A percentile compares a stretch with the other conserved stretches of the same genome.
Conservation (phyloP, 2,329 filamentous ascomycete species). For the Penicillium sp. region DNA sequence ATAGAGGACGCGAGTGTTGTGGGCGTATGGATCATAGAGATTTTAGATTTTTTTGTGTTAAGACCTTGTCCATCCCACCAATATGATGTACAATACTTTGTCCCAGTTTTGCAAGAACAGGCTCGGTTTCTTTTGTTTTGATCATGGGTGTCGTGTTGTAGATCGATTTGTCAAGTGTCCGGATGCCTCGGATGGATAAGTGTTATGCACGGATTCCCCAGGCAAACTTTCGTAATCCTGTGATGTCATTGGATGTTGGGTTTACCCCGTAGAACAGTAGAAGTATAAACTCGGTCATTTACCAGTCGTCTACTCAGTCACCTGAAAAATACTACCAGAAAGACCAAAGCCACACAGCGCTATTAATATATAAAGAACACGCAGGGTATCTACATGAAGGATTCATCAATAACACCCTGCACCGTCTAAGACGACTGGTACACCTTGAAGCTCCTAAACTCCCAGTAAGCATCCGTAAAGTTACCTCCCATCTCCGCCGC, state of each 20-base stretch:
- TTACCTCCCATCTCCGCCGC: conserved; percentile 53
- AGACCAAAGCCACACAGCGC: no score
- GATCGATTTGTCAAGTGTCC: neutral
- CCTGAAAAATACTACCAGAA: no score
- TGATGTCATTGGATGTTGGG: no score
- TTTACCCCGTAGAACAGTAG: no score
- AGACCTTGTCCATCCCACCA: conserved; percentile 22
- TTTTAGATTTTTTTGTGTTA: conserved; percentile 20
- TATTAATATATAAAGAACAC: neutral
- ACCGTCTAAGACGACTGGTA: no score
- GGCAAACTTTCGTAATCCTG: no score
- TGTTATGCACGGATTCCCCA: no score
- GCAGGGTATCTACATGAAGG: no score
- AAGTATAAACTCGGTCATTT: no score
- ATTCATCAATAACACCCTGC: no score
- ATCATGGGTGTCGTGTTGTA: neutral
- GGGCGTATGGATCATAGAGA: conserved; percentile 23
- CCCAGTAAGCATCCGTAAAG: conserved; percentile 59
- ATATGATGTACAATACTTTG: conserved; percentile 26
- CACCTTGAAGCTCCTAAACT: conserved; percentile 57
- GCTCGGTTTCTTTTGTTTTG: conserved; percentile 17
- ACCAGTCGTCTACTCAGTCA: no score
- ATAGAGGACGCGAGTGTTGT: conserved; percentile 29
- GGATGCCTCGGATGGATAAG: no score
- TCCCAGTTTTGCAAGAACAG: conserved; percentile 22